Base-by-base conservation (phyloP, 176 grass and related monocot species). In the Calamus simplicifolius region DNA sequence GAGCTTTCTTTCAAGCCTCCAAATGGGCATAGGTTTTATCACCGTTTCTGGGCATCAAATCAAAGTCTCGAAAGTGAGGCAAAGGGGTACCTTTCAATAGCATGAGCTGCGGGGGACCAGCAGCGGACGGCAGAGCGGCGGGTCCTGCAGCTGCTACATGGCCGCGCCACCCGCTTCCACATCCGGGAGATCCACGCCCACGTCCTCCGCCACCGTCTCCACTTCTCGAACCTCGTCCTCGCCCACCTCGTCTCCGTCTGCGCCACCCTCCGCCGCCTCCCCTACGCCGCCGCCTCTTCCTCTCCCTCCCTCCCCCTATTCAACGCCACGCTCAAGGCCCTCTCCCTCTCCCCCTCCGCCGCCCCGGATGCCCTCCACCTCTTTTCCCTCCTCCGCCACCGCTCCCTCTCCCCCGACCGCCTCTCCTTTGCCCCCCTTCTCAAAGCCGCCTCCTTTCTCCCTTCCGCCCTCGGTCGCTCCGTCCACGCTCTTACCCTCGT, bases 111-210 rank as follows among this genome's bases (percentile, higher is more conserved):
- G 77, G 82, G 7, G 82, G 77, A 81, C 25, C 69, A 69, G 0
- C 69, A 69, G 28, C 70, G 67, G 18, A 64, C 63, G 50, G 85
- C 75, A 50, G 59, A 81, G 2, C 85, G 76, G n/a, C 64, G 75
- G 1, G 68, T 88, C 1, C 85, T 83, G 69, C 64, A 72, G 35
- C 73, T 89, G 43, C 85, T 84, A 48, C 77, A 80, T 73, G 52
- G 25, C 48, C 30, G 51, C 10, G 3, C 2, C 8, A 62, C 73
- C 56, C 77, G 80, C 43, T 29, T 19, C 17, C 69, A 69, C 48
- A 69, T 69, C 51, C 69, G 69, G 18, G 56, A 77, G 63, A 76
- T 83, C 68, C 72, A 79, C 63, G 79, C 54, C 15, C 74, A 76
- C 72, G 67, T 73, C 58, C 63, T 88, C 60, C 76, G 77, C 51